Conservation (phyloP, 345 rosid genomes). For the Citrus australasica region DNA sequence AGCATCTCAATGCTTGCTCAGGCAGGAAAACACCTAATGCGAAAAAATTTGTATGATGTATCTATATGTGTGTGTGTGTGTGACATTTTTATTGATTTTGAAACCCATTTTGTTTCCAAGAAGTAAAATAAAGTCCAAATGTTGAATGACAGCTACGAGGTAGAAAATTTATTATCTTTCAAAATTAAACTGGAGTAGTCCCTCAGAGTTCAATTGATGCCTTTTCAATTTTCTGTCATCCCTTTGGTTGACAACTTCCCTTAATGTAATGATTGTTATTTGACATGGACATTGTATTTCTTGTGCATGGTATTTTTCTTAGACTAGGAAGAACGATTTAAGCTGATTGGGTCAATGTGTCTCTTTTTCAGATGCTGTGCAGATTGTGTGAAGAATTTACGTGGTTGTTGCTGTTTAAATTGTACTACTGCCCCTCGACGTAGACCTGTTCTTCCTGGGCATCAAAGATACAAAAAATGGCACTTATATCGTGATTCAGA, state of each 20-base stretch:
- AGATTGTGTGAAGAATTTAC: slow-evolving; percentile 47
- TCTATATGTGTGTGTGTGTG: too few species aligned
- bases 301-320: background rate
- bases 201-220: background rate
- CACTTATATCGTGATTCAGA: slow-evolving; percentile 55
- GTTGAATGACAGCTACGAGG: background rate
- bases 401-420: slow-evolving; percentile 71
- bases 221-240: background rate
- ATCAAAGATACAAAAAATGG: slow-evolving; percentile 87
- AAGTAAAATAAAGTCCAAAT: background rate
- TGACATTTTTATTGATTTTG: background rate
- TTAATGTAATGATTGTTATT: background rate
- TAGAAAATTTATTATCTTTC: background rate
- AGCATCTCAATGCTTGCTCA: background rate
- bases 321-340: background rate
- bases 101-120: background rate
- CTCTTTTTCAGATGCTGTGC: slow-evolving; percentile 58
- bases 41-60: too few species aligned
- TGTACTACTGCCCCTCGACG: slow-evolving; percentile 71
- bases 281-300: background rate
- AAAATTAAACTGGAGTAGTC: background rate
- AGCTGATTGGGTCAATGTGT: background rate
- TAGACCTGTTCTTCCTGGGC: slow-evolving; percentile 74
- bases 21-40: background rate
- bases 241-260: background rate